Conservation (phyloP, 306 rosid species). For the Senna siamea region DNA sequence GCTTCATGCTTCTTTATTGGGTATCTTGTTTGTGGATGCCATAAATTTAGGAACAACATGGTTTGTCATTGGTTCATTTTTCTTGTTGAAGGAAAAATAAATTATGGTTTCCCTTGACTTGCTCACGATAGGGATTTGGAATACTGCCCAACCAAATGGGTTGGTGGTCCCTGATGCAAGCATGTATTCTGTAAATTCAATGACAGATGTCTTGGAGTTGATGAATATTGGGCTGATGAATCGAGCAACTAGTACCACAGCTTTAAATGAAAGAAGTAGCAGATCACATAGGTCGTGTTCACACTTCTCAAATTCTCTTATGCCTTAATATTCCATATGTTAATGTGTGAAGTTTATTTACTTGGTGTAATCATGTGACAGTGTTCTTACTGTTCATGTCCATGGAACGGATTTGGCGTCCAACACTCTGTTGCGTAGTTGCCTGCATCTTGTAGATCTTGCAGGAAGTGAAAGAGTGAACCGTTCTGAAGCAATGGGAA, state of each 20-base stretch:
- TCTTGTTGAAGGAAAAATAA: not conserved
- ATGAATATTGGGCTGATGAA: slow-evolving; percentile 64
- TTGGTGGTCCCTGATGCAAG: slow-evolving; percentile 78
- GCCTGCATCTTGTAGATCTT: slow-evolving; percentile 92
- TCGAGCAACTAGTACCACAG: slow-evolving; percentile 71
- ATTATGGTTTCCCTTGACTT: slow-evolving; percentile 53
- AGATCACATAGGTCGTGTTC: slow-evolving; percentile 56
- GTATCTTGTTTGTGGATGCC: not conserved
- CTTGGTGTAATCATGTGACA: slow-evolving; percentile 41
- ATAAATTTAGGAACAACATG: not conserved
- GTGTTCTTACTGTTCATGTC: slow-evolving; percentile 94
- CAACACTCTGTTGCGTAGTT: slow-evolving; percentile 74
- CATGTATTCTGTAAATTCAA: slow-evolving; percentile 68
- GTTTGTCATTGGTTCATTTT: not conserved
- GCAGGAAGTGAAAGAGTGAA: slow-evolving; percentile 99
- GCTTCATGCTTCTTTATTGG: slow-evolving; percentile 8
- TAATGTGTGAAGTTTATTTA: slow-evolving; percentile 28
- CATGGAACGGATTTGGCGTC: slow-evolving; percentile 88
- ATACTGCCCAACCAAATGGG: slow-evolving; percentile 71
- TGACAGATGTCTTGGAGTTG: slow-evolving; percentile 64
- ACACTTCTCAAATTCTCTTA: not conserved
- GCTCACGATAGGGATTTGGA: slow-evolving; percentile 88
- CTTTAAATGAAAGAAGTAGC: slow-evolving; percentile 78
- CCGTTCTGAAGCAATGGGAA: slow-evolving; percentile 97
- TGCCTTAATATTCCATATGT: slow-evolving; percentile 3